Percentiles rank a stretch among this genome's conserved stretches.
phyloP scores from a whole-genome alignment of 495 filamentous ascomycete genomes.

The Aspergillus asperescens region DNA sequence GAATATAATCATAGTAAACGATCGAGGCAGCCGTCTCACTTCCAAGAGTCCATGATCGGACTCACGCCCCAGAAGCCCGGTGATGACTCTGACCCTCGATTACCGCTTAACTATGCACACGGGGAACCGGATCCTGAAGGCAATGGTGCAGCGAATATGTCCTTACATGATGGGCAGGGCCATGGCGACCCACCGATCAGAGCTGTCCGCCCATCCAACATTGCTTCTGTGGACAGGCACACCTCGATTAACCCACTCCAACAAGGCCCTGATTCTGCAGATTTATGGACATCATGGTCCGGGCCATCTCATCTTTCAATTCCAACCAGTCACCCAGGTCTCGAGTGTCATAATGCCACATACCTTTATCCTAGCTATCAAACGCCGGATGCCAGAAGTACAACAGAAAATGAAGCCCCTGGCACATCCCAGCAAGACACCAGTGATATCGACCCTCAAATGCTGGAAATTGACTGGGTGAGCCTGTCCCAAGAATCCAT shows the following conservation, averaged over 20 bases:
- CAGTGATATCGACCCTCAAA: background rate
- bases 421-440: too few relatives aligned
- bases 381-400: background rate
- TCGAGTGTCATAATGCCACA: too few relatives aligned
- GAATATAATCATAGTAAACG: background rate
- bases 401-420: background rate
- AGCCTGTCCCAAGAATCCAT: too few relatives aligned
- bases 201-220: too few relatives aligned
- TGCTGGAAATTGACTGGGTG: conserved; percentile 9
- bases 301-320: too few relatives aligned
- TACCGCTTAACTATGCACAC: background rate
- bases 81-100: background rate
- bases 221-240: too few relatives aligned
- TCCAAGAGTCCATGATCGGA: background rate
- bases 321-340: too few relatives aligned
- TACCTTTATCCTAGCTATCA: background rate
- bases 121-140: background rate
- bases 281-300: too few relatives aligned
- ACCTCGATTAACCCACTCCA: too few relatives aligned
- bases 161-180: background rate
- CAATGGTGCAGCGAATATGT: background rate
- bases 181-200: too few relatives aligned
- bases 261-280: too few relatives aligned
- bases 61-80: background rate
- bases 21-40: background rate